Evolutionary conservation across 495 filamentous ascomycete genomes (phyloP), one percentile per base, ranked within the genome.

Genomic region (Immersiella caudata): DNA sequence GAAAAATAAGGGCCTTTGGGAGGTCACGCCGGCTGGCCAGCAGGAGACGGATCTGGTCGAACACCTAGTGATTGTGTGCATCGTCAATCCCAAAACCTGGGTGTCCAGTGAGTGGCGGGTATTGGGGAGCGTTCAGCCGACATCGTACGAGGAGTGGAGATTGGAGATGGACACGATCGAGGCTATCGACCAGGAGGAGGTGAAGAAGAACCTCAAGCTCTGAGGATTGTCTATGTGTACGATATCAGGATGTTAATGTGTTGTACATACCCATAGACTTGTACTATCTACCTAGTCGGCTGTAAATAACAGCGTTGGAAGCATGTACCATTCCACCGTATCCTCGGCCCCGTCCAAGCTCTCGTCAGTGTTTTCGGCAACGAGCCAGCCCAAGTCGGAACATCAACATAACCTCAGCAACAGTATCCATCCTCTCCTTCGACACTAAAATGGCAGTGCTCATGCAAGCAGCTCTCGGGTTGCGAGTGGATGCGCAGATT

Each of bases 61-160:
- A 81, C 90, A 96, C 72, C 24, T 97, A n/a, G 90, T 94, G 6
- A 71, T 97, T 22, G 91, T 93, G 79, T 83, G 84, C 71, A 69
- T 77, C 25, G 75, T 89, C 58, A 78, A 84, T 78, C 64, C 60
- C 11, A 29, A 60, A 6, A 81, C 81, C 2, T 90, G 86, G 61
- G 71, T 82, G 68, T 82, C 87, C 51, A 78, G 76, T 46, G 83
- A 83, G 14, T 97, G 94, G 94, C 85, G 83, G 74, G 73, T 96
- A 57, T 91, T 93, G 88, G 93, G 93, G 25, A 88, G 86, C 40
- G 76, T 86, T 46, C 79, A 83, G 67, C 84, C 89, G 71, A 90
- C 86, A 11, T 86, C 82, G 75, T 76, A 76, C 22, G 82, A 89
- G 27, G 78, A 80, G 22, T 76, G 85, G 60, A 56, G 75, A n/a